A percentile compares a stretch with the other conserved stretches of the same genome.
Evolutionary conservation across 129 eudicot species (phyloP).

Genomic region (Escallonia rubra): DNA sequence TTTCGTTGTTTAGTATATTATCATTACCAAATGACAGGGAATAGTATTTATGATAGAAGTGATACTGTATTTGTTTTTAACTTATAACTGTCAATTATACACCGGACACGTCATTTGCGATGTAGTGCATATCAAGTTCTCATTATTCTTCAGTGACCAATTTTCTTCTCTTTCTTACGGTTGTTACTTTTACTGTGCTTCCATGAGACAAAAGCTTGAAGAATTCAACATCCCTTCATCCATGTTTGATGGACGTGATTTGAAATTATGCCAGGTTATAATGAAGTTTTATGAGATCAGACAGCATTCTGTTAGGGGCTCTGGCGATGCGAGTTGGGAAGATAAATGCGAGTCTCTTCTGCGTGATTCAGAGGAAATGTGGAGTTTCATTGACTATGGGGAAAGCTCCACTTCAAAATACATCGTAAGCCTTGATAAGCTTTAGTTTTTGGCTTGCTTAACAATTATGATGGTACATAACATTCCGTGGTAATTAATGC

Average conservation of each 20-base stretch:
- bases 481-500: neutral
- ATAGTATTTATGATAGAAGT: too few species aligned
- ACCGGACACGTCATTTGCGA: too few species aligned
- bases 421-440: slow-evolving; percentile 46
- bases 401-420: slow-evolving; percentile 69
- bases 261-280: slow-evolving; percentile 47
- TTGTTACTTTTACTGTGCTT: neutral
- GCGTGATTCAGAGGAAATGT: slow-evolving; percentile 58
- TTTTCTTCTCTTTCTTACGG: neutral
- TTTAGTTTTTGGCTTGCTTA: neutral
- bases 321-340: slow-evolving; percentile 45
- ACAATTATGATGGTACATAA: too few species aligned
- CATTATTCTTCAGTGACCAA: too few species aligned
- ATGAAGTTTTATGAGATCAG: slow-evolving; percentile 59
- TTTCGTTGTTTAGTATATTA: too few species aligned
- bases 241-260: neutral
- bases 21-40: too few species aligned
- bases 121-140: too few species aligned
- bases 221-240: neutral
- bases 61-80: too few species aligned
- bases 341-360: slow-evolving; percentile 59
- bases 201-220: neutral
- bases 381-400: slow-evolving; percentile 54
- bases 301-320: slow-evolving; percentile 28
- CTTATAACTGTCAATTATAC: too few species aligned